A percentile compares a stretch with the other conserved stretches of the same genome.
phyloP scores from a whole-genome alignment of 2,329 filamentous ascomycete genomes.

The Fusarium setosum region DNA sequence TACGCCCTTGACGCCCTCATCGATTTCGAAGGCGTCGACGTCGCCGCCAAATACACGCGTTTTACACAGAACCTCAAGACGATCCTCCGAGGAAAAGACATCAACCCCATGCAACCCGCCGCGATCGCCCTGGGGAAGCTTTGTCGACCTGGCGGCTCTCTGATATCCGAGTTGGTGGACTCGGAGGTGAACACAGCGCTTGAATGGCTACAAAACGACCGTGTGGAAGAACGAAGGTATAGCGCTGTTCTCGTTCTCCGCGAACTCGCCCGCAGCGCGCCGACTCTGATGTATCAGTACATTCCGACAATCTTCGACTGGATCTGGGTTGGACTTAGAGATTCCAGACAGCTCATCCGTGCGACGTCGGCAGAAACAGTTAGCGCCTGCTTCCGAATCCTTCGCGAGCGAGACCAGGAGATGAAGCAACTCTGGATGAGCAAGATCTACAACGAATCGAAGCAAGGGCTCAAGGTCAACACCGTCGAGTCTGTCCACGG shows the following conservation, averaged over 20 bases:
- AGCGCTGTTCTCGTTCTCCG: constrained; percentile 91
- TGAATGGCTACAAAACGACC: constrained; percentile 96
- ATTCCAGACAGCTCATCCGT: constrained; percentile 90
- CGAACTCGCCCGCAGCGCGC: constrained; percentile 91
- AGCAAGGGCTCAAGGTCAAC: constrained; percentile 80
- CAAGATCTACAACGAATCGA: constrained; percentile 89
- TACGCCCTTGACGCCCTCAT: constrained; percentile 92
- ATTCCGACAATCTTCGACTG: constrained; percentile 95
- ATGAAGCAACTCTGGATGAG: constrained; percentile 90
- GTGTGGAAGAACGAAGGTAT: constrained; percentile 92
- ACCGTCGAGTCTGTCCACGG: constrained; percentile 92
- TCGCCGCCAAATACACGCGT: constrained; percentile 91
- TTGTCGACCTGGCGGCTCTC: constrained; percentile 89
- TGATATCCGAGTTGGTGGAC: constrained; percentile 96
- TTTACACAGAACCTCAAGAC: constrained; percentile 92
- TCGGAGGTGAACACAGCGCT: constrained; percentile 96
- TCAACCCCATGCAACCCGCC: constrained; percentile 88
- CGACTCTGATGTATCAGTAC: constrained; percentile 94
- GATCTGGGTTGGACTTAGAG: constrained; percentile 93
- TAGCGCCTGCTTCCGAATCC: constrained; percentile 95
- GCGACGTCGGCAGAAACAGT: constrained; percentile 93
- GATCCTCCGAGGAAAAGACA: constrained; percentile 90
- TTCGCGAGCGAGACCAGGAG: constrained; percentile 89
- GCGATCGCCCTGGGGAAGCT: constrained; percentile 90
- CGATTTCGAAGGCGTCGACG: constrained; percentile 95